phyloP scores from a whole-genome alignment of 371 early-diverging fungal genomes.

The Funneliformis caledonium region DNA sequence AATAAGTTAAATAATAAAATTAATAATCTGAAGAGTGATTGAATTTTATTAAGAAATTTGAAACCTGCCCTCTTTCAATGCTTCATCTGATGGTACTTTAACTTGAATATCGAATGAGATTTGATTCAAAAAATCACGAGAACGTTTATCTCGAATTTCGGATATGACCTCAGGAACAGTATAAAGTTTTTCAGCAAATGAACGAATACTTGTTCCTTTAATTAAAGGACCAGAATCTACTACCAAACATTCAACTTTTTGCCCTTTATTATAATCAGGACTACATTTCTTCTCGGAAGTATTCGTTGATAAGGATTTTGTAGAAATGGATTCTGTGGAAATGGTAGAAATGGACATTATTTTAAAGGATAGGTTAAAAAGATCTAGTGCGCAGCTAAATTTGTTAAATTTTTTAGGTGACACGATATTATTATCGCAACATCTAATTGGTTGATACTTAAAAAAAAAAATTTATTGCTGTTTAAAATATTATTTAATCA shows the following conservation, averaged over 20 bases:
- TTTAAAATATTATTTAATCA: too few species aligned
- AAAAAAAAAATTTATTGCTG: too few species aligned
- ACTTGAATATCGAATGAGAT: conserved; percentile 71
- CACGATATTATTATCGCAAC: too few species aligned
- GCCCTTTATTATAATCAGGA: neutral
- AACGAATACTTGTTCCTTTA: conserved; percentile 10
- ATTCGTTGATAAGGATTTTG: neutral
- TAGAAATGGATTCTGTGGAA: neutral
- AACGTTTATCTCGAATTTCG: conserved; percentile 83
- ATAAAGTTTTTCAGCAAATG: conserved; percentile 75
- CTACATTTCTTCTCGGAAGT: neutral
- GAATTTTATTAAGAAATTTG: neutral
- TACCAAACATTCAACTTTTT: conserved; percentile 32
- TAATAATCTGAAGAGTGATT: neutral
- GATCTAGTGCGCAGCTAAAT: too few species aligned
- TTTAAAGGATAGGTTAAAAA: too few species aligned
- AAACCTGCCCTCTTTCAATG: conserved; percentile 71
- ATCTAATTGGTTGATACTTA: too few species aligned
- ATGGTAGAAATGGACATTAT: neutral
- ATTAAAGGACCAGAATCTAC: conserved; percentile 41
- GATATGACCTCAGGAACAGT: conserved; percentile 88
- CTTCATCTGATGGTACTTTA: conserved; percentile 75
- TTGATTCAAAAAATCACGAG: conserved; percentile 68
- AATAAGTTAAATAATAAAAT: neutral
- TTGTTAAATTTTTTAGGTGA: too few species aligned